Evolutionary conservation across 495 filamentous ascomycete species (phyloP).

Genomic region (Xylaria palmicola): DNA sequence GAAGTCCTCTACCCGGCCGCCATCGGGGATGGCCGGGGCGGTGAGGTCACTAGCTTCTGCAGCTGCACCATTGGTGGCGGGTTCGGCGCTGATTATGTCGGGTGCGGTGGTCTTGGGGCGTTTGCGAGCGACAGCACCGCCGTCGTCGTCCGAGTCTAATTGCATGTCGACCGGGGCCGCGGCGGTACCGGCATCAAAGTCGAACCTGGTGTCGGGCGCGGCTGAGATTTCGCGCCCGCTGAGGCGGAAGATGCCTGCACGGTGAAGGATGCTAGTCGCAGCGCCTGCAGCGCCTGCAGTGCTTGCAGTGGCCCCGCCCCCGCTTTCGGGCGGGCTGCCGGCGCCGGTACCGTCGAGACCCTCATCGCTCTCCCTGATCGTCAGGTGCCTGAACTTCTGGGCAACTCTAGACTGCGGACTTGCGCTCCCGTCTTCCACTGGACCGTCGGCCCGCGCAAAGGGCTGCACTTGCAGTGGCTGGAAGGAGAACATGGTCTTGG

Average conservation of each 20-base stretch:
- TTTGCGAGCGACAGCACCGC: slow-evolving; percentile 32
- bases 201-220: slow-evolving; percentile 22
- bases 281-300: background rate
- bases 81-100: slow-evolving; percentile 20
- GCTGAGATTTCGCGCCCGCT: slow-evolving; percentile 1
- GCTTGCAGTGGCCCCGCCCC: slow-evolving; percentile 37
- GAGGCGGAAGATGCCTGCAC: background rate
- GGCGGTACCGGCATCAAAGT: slow-evolving; percentile 22
- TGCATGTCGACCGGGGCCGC: slow-evolving; percentile 23
- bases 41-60: background rate
- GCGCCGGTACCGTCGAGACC: slow-evolving; percentile 12
- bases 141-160: slow-evolving; percentile 21
- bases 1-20: slow-evolving; percentile 21
- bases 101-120: slow-evolving; percentile 35
- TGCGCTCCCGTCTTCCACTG: slow-evolving; percentile 38
- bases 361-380: slow-evolving; percentile 39
- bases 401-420: slow-evolving; percentile 67
- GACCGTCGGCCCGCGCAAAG: slow-evolving; percentile 19
- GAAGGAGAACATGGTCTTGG: slow-evolving; percentile 37
- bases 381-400: slow-evolving; percentile 61
- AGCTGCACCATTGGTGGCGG: slow-evolving; percentile 4
- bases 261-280: no score
- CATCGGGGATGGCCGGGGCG: background rate
- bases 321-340: slow-evolving; percentile 24
- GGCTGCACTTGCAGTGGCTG: slow-evolving; percentile 27